Percentiles rank a stretch among this genome's conserved stretches.
phyloP scores from a whole-genome alignment of 2,329 filamentous ascomycete genomes.

The Neonectria ditissima region DNA sequence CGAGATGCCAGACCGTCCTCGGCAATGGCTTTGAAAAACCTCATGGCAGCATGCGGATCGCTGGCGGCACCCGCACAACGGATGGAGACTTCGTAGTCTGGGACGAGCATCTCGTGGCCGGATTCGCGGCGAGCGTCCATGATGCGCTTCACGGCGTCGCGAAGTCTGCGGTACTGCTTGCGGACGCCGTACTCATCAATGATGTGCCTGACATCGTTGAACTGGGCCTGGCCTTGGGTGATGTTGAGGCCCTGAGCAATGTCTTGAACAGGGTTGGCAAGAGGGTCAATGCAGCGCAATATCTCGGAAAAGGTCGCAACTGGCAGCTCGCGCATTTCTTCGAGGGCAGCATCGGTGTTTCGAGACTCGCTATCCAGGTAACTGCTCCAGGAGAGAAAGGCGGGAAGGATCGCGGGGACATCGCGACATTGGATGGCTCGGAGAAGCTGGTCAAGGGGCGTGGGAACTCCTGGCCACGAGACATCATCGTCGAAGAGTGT shows the following conservation, averaged over 20 bases:
- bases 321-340: conserved; percentile 58
- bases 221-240: conserved; percentile 53
- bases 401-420: conserved; percentile 35
- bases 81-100: conserved; percentile 60
- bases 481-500: background rate
- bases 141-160: conserved; percentile 52
- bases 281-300: conserved; percentile 71
- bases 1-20: conserved; percentile 41
- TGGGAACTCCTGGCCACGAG: background rate
- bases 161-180: conserved; percentile 52
- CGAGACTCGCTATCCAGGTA: conserved; percentile 34
- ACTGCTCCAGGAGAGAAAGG: conserved; percentile 46
- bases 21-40: conserved; percentile 50
- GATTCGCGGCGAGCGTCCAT: conserved; percentile 47
- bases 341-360: conserved; percentile 43
- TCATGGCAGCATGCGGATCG: conserved; percentile 50
- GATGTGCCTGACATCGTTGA: conserved; percentile 51
- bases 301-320: conserved; percentile 71
- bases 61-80: conserved; percentile 61
- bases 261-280: conserved; percentile 62
- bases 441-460: conserved; percentile 45
- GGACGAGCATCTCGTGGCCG: conserved; percentile 45
- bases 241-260: conserved; percentile 56
- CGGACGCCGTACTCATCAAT: conserved; percentile 61
- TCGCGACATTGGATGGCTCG: conserved; percentile 49